Evolutionary conservation across 768 basidiomycete species (phyloP), one percentile per base, ranked within the genome.

Genomic region (Obba rivulosa): DNA sequence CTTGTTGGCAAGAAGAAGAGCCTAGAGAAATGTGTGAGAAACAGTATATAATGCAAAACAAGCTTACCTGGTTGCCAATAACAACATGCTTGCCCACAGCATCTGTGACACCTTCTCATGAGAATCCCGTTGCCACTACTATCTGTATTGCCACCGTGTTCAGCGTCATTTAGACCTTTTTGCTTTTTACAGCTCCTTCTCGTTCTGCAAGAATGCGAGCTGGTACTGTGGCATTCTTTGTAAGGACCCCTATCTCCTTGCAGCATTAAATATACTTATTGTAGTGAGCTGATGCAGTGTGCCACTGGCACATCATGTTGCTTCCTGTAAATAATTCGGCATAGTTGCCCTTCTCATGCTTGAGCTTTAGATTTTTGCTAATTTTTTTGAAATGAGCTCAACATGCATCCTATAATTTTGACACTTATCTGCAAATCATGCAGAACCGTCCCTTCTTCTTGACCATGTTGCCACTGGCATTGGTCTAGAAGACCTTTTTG

Each of bases 371-470:
- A 10, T 4, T 42, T 28, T 8, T 10, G n/a, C n/a, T n/a, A 9
- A 35, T n/a, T 35, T 9, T 35, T 35, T 35, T n/a, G 34, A 9
- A 9, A 35, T 35, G n/a, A 9, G n/a, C n/a, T 9, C n/a, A 9
- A 9, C 9, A 35, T 35, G 34, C n/a, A 9, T 35, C 35, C 28
- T 20, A 45, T 28, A 28, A 18, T 4, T 16, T 20, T 16, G 16
- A 7, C 5, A 35, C 43, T 45, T n/a, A 45, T 34, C 28, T 25
- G 43, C 43, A 45, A 10, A 31, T 35, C 20, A 3, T n/a, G 20
- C 43, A 45, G 28, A 25, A 45, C 28, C 43, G 43, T 4, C 43
- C 43, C 34, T 18, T 45, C 28, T 45, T 25, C 25, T 3, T 43
- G 14, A 16, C 43, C 14, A 10, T 9, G 13, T 16, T 45, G 11